phyloP scores from a whole-genome alignment of 495 filamentous ascomycete species.

The Tuber melanosporum region DNA sequence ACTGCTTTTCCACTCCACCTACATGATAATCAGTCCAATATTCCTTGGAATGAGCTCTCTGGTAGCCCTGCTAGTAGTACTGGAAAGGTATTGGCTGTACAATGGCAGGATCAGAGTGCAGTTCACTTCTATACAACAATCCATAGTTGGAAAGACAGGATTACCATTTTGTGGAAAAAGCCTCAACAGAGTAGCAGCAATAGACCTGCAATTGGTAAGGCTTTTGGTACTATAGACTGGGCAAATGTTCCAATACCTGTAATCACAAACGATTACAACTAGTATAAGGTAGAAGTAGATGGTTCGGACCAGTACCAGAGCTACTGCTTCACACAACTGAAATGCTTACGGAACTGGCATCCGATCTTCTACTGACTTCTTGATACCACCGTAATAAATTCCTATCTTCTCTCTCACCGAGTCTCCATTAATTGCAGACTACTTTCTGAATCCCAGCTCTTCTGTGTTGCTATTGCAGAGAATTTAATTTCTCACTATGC shows the following conservation, averaged over 20 bases:
- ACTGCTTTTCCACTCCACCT: conserved; percentile 5
- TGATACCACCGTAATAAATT: conserved; percentile 18
- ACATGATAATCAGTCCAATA: conserved; percentile 6
- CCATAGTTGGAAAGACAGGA: conserved; percentile 2
- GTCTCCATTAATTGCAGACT: neutral
- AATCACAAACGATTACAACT: conserved; percentile 31
- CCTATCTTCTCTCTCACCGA: neutral
- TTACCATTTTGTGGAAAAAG: neutral
- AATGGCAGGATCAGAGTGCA: conserved; percentile 14
- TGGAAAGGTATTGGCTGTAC: conserved; percentile 11
- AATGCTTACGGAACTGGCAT: neutral
- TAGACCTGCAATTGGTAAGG: conserved; percentile 11
- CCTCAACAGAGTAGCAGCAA: conserved; percentile 15
- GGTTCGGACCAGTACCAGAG: conserved; percentile 14
- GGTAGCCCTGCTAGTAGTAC: neutral
- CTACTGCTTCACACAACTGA: conserved; percentile 30
- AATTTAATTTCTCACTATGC: neutral
- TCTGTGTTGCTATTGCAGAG: neutral
- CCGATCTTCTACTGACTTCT: conserved; percentile 20
- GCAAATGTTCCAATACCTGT: conserved; percentile 12
- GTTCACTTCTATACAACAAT: conserved; percentile 13
- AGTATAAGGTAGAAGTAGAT: conserved; percentile 33
- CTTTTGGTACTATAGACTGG: conserved; percentile 15
- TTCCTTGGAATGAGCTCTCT: conserved; percentile 10
- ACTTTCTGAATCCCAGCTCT: neutral